Conservation (phyloP, 495 filamentous ascomycete genomes). For the Penicillium cosmopolitanum region DNA sequence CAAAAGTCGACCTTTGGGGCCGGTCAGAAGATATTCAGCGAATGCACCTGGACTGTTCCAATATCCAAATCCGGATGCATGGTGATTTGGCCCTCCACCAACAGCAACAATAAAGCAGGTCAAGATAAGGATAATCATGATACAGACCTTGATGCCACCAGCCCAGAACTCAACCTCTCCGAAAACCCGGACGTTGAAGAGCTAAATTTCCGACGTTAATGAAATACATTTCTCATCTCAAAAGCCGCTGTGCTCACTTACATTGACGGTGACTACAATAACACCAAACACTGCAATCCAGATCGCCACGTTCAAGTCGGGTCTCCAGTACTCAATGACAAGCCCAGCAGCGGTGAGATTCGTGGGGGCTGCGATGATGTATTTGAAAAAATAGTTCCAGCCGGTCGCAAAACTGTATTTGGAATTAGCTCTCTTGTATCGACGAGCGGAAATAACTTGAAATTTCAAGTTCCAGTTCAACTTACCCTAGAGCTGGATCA, state of each 20-base stretch:
- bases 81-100: conserved; percentile 60
- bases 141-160: conserved; percentile 53
- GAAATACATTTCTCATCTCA: background rate
- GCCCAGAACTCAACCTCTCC: conserved; percentile 45
- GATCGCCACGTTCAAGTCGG: conserved; percentile 58
- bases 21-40: conserved; percentile 29
- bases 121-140: conserved; percentile 72
- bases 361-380: conserved; percentile 26
- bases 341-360: conserved; percentile 80
- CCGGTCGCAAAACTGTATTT: no score
- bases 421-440: no score
- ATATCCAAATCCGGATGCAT: conserved; percentile 63
- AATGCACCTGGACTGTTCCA: conserved; percentile 76
- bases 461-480: no score
- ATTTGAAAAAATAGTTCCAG: no score
- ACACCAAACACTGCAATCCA: conserved; percentile 68
- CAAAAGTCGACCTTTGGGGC: background rate
- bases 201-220: background rate
- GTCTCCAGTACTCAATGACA: conserved; percentile 75
- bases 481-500: no score
- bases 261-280: conserved; percentile 34
- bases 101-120: conserved; percentile 70
- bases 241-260: background rate
- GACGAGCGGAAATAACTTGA: no score
- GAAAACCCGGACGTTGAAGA: background rate